Evolutionary conservation across 768 basidiomycete species (phyloP).

Genomic region (Tephrocybe rancida): DNA sequence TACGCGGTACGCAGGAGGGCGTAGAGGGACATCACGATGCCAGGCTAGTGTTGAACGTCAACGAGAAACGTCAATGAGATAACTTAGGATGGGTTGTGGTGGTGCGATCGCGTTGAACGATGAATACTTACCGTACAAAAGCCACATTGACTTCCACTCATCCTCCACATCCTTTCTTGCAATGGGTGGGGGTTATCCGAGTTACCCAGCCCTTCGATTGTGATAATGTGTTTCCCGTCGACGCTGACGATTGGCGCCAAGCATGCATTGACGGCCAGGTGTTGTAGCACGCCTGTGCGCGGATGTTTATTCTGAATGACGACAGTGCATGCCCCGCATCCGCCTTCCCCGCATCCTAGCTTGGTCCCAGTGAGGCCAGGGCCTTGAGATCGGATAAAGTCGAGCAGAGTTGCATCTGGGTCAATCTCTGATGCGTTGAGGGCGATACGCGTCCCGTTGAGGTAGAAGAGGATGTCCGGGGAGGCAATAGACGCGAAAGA

Average conservation of each 20-base stretch:
- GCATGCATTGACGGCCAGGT: conserved; percentile 16
- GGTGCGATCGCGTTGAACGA: background rate
- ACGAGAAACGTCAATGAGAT: no score
- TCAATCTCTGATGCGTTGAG: conserved; percentile 15
- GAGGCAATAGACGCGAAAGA: conserved; percentile 7
- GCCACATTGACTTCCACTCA: conserved; percentile 20
- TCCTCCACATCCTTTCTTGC: conserved; percentile 20
- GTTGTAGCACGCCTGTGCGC: conserved; percentile 14
- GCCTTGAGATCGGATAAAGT: conserved; percentile 19
- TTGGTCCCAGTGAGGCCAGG: conserved; percentile 19
- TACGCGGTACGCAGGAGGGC: conserved; percentile 17
- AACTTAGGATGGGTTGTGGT: background rate
- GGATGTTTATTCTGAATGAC: conserved; percentile 19
- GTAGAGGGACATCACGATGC: conserved; percentile 18
- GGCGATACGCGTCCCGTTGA: conserved; percentile 16
- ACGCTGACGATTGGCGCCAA: conserved; percentile 17
- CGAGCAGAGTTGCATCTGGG: conserved; percentile 19
- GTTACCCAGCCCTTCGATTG: conserved; percentile 15
- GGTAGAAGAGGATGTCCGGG: conserved; percentile 18
- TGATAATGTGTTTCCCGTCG: conserved; percentile 19
- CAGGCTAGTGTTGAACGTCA: no score
- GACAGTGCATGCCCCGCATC: conserved; percentile 18
- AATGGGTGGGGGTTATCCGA: conserved; percentile 18
- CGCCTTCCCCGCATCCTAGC: conserved; percentile 17
- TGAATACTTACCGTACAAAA: conserved; percentile 15